Evolutionary conservation across 768 basidiomycete genomes (phyloP).

Genomic region (Podaxis sp.): DNA sequence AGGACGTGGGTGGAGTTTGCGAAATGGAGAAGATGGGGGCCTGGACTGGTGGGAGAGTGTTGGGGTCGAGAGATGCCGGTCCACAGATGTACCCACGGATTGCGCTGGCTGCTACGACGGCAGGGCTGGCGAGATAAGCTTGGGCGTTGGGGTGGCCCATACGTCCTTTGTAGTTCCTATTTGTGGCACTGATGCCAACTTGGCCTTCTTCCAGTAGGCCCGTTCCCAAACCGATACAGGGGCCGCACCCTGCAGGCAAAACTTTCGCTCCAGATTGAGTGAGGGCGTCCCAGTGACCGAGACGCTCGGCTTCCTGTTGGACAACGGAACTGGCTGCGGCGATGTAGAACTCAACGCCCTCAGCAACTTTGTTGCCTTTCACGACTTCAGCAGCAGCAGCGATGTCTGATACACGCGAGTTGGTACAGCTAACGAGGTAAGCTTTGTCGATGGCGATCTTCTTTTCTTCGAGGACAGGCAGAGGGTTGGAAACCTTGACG

Average conservation of each 20-base stretch:
- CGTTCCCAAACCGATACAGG: conserved; percentile 94
- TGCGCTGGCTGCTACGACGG: conserved; percentile 95
- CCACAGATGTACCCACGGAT: conserved; percentile 87
- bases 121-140: conserved; percentile 94
- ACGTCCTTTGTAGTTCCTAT: conserved; percentile 97
- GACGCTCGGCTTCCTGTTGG: conserved; percentile 81
- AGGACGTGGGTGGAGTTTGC: conserved; percentile 20
- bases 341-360: conserved; percentile 94
- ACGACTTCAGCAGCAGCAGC: conserved; percentile 90
- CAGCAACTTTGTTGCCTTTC: conserved; percentile 72
- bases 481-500: conserved; percentile 93
- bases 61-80: conserved; percentile 62
- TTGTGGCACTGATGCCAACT: conserved; percentile 95
- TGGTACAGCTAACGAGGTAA: conserved; percentile 97
- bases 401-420: conserved; percentile 93
- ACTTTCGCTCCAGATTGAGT: conserved; percentile 87
- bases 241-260: conserved; percentile 94
- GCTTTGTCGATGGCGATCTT: conserved; percentile 91
- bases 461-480: conserved; percentile 73
- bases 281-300: conserved; percentile 87
- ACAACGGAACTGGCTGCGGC: conserved; percentile 92
- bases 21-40: conserved; percentile 58
- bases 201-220: conserved; percentile 93
- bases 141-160: conserved; percentile 96
- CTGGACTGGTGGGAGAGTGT: conserved; percentile 42